Evolutionary conservation across 148 eudicot species (phyloP).

Genomic region (Oxyria digyna): DNA sequence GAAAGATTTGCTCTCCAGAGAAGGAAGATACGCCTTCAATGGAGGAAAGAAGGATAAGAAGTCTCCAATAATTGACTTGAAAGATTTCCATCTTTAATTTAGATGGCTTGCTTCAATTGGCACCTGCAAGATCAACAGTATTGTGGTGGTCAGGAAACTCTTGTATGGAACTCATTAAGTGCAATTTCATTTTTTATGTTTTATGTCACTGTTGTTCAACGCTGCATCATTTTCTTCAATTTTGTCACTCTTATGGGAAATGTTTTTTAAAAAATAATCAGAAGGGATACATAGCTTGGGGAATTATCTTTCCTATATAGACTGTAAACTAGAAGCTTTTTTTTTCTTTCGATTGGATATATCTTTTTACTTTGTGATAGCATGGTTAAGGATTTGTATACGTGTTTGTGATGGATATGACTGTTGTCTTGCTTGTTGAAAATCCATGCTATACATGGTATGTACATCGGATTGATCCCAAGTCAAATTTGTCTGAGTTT

Average conservation of each 20-base stretch:
- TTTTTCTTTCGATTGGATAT: neutral
- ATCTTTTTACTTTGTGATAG: neutral
- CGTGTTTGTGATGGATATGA: conserved; percentile 49
- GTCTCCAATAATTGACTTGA: no score
- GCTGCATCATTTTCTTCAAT: neutral
- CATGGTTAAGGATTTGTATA: conserved; percentile 14
- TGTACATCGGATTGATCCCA: conserved; percentile 65
- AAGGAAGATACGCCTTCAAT: no score
- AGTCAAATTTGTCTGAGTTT: conserved; percentile 36
- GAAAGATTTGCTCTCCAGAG: no score
- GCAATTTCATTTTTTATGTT: neutral
- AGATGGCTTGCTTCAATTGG: conserved; percentile 29
- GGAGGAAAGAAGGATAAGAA: no score
- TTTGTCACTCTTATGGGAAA: neutral
- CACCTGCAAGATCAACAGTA: conserved; percentile 38
- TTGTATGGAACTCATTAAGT: neutral
- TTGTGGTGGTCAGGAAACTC: neutral
- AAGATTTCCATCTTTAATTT: conserved; percentile 62
- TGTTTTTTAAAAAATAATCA: neutral
- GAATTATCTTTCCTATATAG: neutral
- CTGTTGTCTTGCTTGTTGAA: conserved; percentile 53
- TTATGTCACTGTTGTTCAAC: neutral
- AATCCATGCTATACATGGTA: conserved; percentile 44
- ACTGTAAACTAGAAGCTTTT: neutral
- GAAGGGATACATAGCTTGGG: neutral